A percentile compares a stretch with the other conserved stretches of the same genome.
These are phyloP conservation scores for Liriodendron chinense DNA, from an alignment of 164 flowering plant species.

Conservation along the genomic window DNA sequence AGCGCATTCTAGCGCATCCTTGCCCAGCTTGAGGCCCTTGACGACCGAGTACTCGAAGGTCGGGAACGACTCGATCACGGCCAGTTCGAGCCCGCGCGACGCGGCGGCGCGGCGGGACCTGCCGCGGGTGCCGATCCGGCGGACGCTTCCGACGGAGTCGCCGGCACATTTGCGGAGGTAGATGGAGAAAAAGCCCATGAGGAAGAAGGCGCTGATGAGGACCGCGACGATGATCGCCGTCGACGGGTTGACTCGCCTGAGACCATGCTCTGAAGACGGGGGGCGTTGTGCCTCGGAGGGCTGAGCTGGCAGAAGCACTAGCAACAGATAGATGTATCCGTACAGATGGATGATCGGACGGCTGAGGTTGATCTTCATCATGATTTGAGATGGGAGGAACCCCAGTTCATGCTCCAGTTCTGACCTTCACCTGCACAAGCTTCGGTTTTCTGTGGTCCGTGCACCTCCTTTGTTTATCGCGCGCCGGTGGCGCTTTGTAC, in stretches of 20 bases:
- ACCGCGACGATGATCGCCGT: slow-evolving; percentile 3
- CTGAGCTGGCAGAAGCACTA: neutral
- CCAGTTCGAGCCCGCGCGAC: slow-evolving; percentile 27
- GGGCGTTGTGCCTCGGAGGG: neutral
- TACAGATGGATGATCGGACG: neutral
- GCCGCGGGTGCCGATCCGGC: neutral
- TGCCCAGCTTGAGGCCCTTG: slow-evolving; percentile 35
- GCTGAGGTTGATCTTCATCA: neutral
- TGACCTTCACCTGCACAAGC: neutral
- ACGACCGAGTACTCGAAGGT: slow-evolving; percentile 32
- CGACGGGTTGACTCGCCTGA: neutral
- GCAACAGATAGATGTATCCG: neutral
- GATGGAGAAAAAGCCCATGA: slow-evolving; percentile 12
- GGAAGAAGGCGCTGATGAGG: slow-evolving; percentile 13
- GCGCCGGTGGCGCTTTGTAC: neutral
- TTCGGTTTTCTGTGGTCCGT: neutral
- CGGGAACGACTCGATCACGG: slow-evolving; percentile 29
- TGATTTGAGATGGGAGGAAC: neutral
- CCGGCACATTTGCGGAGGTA: slow-evolving; percentile 13
- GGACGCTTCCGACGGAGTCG: neutral
- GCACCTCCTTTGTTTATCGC: neutral
- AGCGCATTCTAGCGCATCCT: slow-evolving; percentile 37
- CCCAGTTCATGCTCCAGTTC: neutral
- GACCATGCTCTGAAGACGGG: neutral
- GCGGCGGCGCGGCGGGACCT: slow-evolving; percentile 1